Evolutionary conservation across 1,139 yeast species (phyloP).

Genomic region (Kluyveromyces sp.): DNA sequence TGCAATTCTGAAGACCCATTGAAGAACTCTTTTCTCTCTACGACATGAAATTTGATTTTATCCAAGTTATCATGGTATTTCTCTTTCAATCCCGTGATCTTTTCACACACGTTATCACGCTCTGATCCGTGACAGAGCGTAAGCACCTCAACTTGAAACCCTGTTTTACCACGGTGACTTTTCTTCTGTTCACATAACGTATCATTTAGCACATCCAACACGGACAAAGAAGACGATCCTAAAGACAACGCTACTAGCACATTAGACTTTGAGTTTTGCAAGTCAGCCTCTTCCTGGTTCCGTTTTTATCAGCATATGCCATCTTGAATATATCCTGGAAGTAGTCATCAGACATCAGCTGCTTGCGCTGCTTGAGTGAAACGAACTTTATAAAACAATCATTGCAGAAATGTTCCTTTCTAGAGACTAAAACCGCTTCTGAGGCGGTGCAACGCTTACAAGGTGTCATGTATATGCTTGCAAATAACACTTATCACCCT

Average conservation of each 20-base stretch:
- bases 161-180: slow-evolving; percentile 58
- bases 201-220: slow-evolving; percentile 58
- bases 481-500: too few species aligned
- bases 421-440: slow-evolving; percentile 42
- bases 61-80: slow-evolving; percentile 17
- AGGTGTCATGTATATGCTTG: not conserved
- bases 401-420: slow-evolving; percentile 67
- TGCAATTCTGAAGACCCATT: slow-evolving; percentile 10
- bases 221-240: slow-evolving; percentile 57
- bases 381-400: slow-evolving; percentile 67
- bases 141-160: slow-evolving; percentile 54
- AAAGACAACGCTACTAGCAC: slow-evolving; percentile 58
- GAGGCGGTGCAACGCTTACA: slow-evolving; percentile 45
- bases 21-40: slow-evolving; percentile 36
- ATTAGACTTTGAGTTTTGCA: slow-evolving; percentile 26
- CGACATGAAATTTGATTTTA: slow-evolving; percentile 32
- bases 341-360: slow-evolving; percentile 64
- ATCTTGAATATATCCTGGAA: slow-evolving; percentile 56
- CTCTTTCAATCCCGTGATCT: slow-evolving; percentile 19
- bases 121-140: slow-evolving; percentile 23
- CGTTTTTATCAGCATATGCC: slow-evolving; percentile 31
- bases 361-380: slow-evolving; percentile 72
- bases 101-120: slow-evolving; percentile 16
- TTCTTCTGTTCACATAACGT: slow-evolving; percentile 52
- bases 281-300: slow-evolving; percentile 22